Evolutionary conservation across 805 yeast species (phyloP), one percentile per base, ranked within the genome.

Genomic region (Starmerella asiatica): DNA sequence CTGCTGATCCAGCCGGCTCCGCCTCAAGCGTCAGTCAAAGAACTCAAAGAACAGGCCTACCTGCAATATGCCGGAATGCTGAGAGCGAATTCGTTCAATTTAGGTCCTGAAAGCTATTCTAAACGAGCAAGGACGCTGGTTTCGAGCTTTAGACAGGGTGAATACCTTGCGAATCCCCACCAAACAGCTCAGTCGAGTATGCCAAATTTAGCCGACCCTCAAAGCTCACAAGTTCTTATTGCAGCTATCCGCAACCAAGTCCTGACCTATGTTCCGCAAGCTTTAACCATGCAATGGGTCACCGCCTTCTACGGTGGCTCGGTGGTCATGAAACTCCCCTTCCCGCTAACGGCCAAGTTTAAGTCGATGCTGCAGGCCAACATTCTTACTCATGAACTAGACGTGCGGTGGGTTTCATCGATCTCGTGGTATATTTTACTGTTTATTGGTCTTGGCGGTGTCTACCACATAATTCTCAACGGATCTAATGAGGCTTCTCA

Each of bases 391-490:
- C 69, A 77, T 1, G 93, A 88, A 52, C 65, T 91, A 42, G 91
- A 86, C 55, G 94, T 78, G 7, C 65, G 93, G 21, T 91, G 94
- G 75, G 97, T 91, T 15, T 78, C 91, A 28, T 76, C 94, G 3
- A 79, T 91, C 17, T 84, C 96, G 4, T 91, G 97, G 97, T 91
- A 88, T 58, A 82, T 91, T 57, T 80, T 88, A 39, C 81, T 84
- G 40, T 71, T 84, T 45, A 59, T 86, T 37, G 97, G 97, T 21
- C 68, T 91, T 44, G 72, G 73, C 49, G 79, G 94, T 0, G 76
- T 91, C 1, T 79, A 78, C 56, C 70, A 80, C 29, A 67, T 88
- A 38, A 47, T 85, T 6, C 68, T 83, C 48, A 76, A 75, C 11
- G 73, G 44, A 23, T 44, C 45, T 27, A 58, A 58, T 46, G 23